Conservation (phyloP, 768 basidiomycete species). For the Trametes gibbosa region DNA sequence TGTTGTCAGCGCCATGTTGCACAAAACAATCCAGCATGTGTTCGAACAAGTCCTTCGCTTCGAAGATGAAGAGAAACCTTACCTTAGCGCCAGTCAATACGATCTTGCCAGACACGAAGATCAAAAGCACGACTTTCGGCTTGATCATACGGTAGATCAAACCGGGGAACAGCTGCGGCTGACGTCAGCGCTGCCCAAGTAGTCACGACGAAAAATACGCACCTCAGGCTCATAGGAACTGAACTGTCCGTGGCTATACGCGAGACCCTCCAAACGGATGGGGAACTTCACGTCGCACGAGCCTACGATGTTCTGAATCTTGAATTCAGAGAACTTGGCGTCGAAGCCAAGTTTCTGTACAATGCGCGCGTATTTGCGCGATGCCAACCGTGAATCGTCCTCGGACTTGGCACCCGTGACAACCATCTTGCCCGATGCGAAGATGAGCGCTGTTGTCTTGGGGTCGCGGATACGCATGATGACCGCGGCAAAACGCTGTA, state of each 20-base stretch:
- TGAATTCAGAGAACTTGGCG: slow-evolving; percentile 99
- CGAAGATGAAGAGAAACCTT: slow-evolving; percentile 35
- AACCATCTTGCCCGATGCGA: slow-evolving; percentile 99
- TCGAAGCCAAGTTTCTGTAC: slow-evolving; percentile 99
- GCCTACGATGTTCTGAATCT: slow-evolving; percentile 99
- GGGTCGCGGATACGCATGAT: slow-evolving; percentile 99
- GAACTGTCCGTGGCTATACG: slow-evolving; percentile 97
- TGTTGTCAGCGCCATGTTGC: slow-evolving; percentile 18
- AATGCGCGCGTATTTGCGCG: slow-evolving; percentile 98
- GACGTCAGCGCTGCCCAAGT: neutral
- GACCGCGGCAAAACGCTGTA: slow-evolving; percentile 98
- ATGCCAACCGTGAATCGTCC: slow-evolving; percentile 94
- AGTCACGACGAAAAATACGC: slow-evolving; percentile 25
- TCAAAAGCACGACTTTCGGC: slow-evolving; percentile 96
- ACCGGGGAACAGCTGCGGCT: slow-evolving; percentile 89
- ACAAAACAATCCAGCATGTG: neutral
- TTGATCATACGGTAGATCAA: slow-evolving; percentile 99
- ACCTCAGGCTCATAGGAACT: slow-evolving; percentile 98
- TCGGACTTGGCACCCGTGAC: slow-evolving; percentile 99
- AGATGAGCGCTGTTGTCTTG: slow-evolving; percentile 98
- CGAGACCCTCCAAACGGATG: slow-evolving; percentile 94
- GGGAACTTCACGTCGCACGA: slow-evolving; percentile 99
- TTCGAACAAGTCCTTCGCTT: neutral
- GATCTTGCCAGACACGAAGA: slow-evolving; percentile 99
- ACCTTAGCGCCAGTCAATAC: slow-evolving; percentile 99